phyloP scores from a whole-genome alignment of 2,329 filamentous ascomycete genomes.

The Talaromyces funiculosus region DNA sequence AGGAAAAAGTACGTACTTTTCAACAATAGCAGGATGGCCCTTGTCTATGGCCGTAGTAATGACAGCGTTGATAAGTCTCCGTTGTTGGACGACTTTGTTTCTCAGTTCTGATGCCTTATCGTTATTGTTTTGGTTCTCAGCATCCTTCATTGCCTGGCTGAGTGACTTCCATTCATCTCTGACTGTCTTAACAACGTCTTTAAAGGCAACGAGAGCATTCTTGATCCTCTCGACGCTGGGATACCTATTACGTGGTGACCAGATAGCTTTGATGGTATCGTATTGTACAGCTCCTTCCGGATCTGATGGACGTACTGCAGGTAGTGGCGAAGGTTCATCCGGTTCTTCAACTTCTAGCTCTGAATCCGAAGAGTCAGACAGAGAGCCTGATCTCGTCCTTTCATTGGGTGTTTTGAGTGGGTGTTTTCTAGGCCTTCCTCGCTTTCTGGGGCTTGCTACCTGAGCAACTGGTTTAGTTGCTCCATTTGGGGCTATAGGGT shows the following conservation, averaged over 20 bases:
- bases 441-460: slow-evolving; percentile 22
- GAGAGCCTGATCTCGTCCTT: slow-evolving; percentile 39
- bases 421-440: slow-evolving; percentile 21
- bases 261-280: slow-evolving; percentile 57
- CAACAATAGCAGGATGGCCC: slow-evolving; percentile 43
- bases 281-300: slow-evolving; percentile 51
- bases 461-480: slow-evolving; percentile 17
- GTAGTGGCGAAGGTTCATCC: slow-evolving; percentile 52
- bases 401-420: slow-evolving; percentile 21
- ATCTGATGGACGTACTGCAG: slow-evolving; percentile 47
- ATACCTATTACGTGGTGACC: slow-evolving; percentile 51
- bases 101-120: slow-evolving; percentile 51
- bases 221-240: slow-evolving; percentile 49
- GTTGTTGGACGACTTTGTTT: slow-evolving; percentile 53
- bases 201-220: slow-evolving; percentile 51
- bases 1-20: slow-evolving; percentile 42
- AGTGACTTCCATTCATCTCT: slow-evolving; percentile 58
- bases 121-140: slow-evolving; percentile 53
- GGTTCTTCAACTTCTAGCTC: slow-evolving; percentile 48
- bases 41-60: slow-evolving; percentile 38
- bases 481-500: slow-evolving; percentile 5
- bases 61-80: slow-evolving; percentile 52
- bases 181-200: slow-evolving; percentile 55
- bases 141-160: slow-evolving; percentile 50
- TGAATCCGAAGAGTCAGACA: slow-evolving; percentile 48